Base-by-base conservation (phyloP, 257 asterid genomes). In the Solanum acaule region DNA sequence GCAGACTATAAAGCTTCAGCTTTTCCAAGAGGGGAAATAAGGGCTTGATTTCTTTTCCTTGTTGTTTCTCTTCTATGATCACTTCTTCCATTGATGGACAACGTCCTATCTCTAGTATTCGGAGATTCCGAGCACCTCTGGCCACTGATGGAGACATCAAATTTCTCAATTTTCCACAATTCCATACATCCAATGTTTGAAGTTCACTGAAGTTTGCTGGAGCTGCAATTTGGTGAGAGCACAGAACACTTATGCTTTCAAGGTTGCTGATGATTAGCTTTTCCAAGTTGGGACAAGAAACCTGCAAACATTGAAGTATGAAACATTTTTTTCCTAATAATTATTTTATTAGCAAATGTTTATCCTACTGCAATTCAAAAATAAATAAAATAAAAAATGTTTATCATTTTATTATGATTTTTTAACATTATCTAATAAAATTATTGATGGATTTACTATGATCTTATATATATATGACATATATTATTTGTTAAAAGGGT, bases 141-240 rank as follows among this genome's bases (percentile, higher is more conserved):
- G 82, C 82, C 49, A 73, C 18, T 73, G 29, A 73, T 35, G 29
- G 29, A 35, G 82, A 75, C 82, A 75, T 75, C 82, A 75, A 75
- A 6, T 75, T 75, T 75, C 52, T 75, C 52, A 75, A 75, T 4
- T 35, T 75, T 5, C 0, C 18, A 35, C 31, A 73, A 1, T 3
- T 0, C 10, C 0, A 0, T 18, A 75, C 52, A 0, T 0, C 0
- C 16, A 75, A 22, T 35, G 0, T 22, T 75, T 22, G 0, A 35
- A 75, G 52, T 75, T 75, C 4, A 3, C 4, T 33, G 34, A 33
- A 33, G 34, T 33, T 3, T 3, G 3, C 34, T 73, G 49, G 2
- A 4, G 10, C 10, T 75, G 49, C 5, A 75, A 75, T 20, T 9
- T 75, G 52, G 52, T 4, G 83, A 75, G 83, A 37, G 31, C 10